Conservation (phyloP, 805 yeast genomes). For the Lipomyces chichibuensis region DNA sequence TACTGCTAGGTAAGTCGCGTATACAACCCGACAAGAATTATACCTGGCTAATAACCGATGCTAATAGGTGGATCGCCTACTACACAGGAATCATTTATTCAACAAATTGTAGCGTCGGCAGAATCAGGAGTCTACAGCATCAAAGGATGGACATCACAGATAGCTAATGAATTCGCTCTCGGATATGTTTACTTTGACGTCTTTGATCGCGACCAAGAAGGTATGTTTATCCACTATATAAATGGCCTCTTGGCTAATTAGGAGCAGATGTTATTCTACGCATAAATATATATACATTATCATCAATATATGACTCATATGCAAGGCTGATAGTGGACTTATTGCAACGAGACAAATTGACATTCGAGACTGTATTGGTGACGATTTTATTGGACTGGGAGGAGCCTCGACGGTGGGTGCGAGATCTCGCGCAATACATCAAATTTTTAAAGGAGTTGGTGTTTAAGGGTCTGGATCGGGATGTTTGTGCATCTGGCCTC, state of each 20-base stretch:
- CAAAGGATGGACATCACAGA: slow-evolving; percentile 3
- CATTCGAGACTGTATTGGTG: slow-evolving; percentile 18
- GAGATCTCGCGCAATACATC: slow-evolving; percentile 24
- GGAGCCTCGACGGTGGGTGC: slow-evolving; percentile 31
- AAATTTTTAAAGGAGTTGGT: slow-evolving; percentile 18
- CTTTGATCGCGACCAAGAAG: slow-evolving; percentile 37
- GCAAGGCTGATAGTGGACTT: slow-evolving; percentile 20
- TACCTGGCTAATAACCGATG: background rate
- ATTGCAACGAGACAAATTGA: slow-evolving; percentile 7
- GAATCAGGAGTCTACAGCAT: slow-evolving; percentile 4
- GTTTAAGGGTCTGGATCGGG: slow-evolving; percentile 17
- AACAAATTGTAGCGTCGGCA: slow-evolving; percentile 18
- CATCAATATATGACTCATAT: slow-evolving; percentile 10
- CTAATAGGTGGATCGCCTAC: slow-evolving; percentile 18
- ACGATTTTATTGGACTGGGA: slow-evolving; percentile 29
- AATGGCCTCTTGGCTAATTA: background rate
- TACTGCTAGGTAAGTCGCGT: slow-evolving; percentile 20
- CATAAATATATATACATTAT: slow-evolving; percentile 26
- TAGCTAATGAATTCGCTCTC: slow-evolving; percentile 35
- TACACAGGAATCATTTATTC: slow-evolving; percentile 19
- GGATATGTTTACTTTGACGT: slow-evolving; percentile 41
- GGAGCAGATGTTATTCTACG: slow-evolving; percentile 22
- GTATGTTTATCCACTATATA: slow-evolving; percentile 3
- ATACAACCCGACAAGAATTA: background rate
- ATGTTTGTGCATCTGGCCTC: slow-evolving; percentile 30